A percentile compares a stretch with the other conserved stretches of the same genome.
Conservation (phyloP, 2,329 filamentous ascomycete species). For the Lachnellula arida region DNA sequence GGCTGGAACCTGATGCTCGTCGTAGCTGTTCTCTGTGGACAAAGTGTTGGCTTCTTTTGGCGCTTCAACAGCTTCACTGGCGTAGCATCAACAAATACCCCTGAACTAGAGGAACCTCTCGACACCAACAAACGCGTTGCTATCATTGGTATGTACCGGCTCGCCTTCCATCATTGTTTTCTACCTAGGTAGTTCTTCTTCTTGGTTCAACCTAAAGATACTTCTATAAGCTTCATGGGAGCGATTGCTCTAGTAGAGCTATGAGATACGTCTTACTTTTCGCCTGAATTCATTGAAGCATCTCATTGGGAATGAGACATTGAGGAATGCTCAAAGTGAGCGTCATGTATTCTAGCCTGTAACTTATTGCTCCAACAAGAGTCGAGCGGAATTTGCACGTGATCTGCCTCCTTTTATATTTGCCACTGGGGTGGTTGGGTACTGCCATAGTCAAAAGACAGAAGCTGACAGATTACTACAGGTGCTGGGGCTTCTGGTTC, state of each 20-base stretch:
- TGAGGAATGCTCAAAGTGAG: background rate
- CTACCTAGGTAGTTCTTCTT: background rate
- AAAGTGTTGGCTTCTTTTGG: constrained; percentile 28
- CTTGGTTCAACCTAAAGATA: background rate
- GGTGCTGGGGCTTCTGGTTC: constrained; percentile 87
- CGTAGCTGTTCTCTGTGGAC: constrained; percentile 17
- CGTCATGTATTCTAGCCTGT: background rate
- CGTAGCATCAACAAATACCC: constrained; percentile 8
- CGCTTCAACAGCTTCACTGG: constrained; percentile 20
- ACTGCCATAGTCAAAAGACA: background rate
- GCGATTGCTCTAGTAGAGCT: background rate
- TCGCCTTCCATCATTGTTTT: background rate
- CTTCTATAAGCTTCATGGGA: background rate
- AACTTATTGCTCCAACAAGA: background rate
- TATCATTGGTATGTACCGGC: constrained; percentile 29
- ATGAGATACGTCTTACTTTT: background rate
- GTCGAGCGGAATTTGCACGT: background rate
- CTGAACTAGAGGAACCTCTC: constrained; percentile 18
- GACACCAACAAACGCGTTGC: constrained; percentile 25
- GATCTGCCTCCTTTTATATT: background rate
- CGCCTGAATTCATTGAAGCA: background rate
- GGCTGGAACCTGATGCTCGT: constrained; percentile 22
- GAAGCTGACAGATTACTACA: constrained; percentile 34
- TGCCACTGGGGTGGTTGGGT: too few relatives aligned
- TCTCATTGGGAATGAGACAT: too few relatives aligned